A percentile compares a stretch with the other conserved stretches of the same genome.
Conservation (phyloP, 805 yeast genomes). For the Metschnikowia proteae region DNA sequence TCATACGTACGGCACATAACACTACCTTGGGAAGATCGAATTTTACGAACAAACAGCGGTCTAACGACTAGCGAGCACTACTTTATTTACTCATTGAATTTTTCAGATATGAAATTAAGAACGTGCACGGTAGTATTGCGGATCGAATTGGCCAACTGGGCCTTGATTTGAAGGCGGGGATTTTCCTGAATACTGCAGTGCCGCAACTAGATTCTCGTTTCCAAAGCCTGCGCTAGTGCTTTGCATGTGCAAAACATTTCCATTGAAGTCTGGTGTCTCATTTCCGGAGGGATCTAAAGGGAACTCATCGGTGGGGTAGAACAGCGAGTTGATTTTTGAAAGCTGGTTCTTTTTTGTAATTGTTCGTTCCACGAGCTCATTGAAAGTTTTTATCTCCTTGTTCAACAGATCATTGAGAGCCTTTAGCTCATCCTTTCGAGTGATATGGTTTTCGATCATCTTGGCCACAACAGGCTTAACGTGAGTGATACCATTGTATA, state of each 20-base stretch:
- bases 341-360: conserved; percentile 5
- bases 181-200: not conserved
- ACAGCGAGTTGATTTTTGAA: conserved; percentile 4
- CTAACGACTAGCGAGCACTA: not conserved
- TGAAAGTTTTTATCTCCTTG: conserved; percentile 65
- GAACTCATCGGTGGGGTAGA: not conserved
- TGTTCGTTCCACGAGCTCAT: conserved; percentile 54
- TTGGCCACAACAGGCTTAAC: conserved; percentile 72
- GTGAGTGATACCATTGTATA: conserved; percentile 70
- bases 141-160: not conserved
- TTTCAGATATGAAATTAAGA: not conserved
- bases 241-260: conserved; percentile 20
- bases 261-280: not conserved
- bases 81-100: not conserved
- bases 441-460: conserved; percentile 72
- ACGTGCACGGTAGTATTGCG: not conserved
- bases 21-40: not conserved
- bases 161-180: not conserved
- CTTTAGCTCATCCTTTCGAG: conserved; percentile 72
- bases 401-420: conserved; percentile 67
- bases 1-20: not conserved
- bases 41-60: not conserved
- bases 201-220: conserved; percentile 18
- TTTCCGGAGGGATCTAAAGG: not conserved
- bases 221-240: conserved; percentile 43